These are phyloP conservation scores for Rossbeevera mucosa DNA, from an alignment of 768 basidiomycete genomes.

Conservation along the genomic window DNA sequence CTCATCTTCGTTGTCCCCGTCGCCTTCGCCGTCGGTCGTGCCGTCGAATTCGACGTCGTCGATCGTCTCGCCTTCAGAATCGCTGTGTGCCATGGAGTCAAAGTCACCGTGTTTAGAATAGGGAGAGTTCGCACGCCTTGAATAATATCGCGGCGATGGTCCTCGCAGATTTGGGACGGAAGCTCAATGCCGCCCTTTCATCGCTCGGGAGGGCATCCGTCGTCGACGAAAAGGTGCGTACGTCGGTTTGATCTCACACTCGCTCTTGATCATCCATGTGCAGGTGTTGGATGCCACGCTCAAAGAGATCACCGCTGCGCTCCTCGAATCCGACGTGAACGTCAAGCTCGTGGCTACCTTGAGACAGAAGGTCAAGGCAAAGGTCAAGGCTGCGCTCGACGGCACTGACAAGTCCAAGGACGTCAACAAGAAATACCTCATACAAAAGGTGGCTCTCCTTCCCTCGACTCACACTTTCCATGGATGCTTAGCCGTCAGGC, in stretches of 20 bases:
- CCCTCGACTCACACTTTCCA: neutral
- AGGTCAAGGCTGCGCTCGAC: slow-evolving; percentile 81
- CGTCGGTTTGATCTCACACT: slow-evolving; percentile 11
- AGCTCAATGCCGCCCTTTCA: slow-evolving; percentile 89
- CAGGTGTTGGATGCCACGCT: slow-evolving; percentile 92
- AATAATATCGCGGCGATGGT: slow-evolving; percentile 78
- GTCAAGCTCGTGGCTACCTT: slow-evolving; percentile 90
- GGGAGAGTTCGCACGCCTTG: slow-evolving; percentile 28
- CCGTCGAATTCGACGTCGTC: slow-evolving; percentile 57
- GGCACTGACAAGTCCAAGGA: slow-evolving; percentile 72
- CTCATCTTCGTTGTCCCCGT: slow-evolving; percentile 45
- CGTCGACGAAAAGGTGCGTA: slow-evolving; percentile 81
- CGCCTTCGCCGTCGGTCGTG: slow-evolving; percentile 40
- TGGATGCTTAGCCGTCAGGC: slow-evolving; percentile 48
- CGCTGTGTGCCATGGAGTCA: slow-evolving; percentile 45
- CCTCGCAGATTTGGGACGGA: slow-evolving; percentile 89
- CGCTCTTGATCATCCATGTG: neutral
- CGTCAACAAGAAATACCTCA: slow-evolving; percentile 74
- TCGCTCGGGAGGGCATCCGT: slow-evolving; percentile 82
- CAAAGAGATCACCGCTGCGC: slow-evolving; percentile 91
- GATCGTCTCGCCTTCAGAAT: slow-evolving; percentile 60
- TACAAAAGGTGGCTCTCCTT: slow-evolving; percentile 69
- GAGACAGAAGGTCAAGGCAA: slow-evolving; percentile 84
- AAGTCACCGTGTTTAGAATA: neutral
- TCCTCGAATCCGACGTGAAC: slow-evolving; percentile 97